phyloP scores from a whole-genome alignment of 805 yeast genomes.

The Tetrapisispora phaffii region DNA sequence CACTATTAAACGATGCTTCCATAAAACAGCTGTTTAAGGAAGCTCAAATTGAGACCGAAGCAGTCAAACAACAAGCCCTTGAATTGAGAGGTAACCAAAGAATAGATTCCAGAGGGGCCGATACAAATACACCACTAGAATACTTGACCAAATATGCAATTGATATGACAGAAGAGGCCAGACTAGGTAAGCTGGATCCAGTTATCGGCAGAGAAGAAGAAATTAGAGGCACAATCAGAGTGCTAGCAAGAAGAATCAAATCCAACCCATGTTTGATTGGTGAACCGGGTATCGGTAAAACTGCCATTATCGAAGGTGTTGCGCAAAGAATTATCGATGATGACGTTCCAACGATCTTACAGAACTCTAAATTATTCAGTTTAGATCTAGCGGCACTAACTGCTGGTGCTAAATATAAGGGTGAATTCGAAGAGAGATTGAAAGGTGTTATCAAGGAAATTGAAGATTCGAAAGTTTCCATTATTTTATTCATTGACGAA shows the following conservation, averaged over 20 bases:
- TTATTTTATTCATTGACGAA: constrained; percentile 90
- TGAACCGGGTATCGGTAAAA: constrained; percentile 99
- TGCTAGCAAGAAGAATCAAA: constrained; percentile 92
- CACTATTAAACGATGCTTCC: constrained; percentile 69
- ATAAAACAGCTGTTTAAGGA: constrained; percentile 67
- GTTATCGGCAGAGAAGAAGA: constrained; percentile 99
- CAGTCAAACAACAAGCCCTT: constrained; percentile 66
- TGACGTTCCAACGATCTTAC: constrained; percentile 85
- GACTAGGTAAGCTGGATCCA: constrained; percentile 92
- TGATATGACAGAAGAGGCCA: constrained; percentile 87
- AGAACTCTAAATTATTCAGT: constrained; percentile 72
- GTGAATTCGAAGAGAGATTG: constrained; percentile 96
- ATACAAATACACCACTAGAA: constrained; percentile 75
- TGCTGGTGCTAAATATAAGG: constrained; percentile 98
- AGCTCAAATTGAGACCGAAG: constrained; percentile 53
- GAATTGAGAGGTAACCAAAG: constrained; percentile 81
- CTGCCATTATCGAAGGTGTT: constrained; percentile 96
- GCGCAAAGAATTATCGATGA: constrained; percentile 94
- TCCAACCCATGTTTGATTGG: constrained; percentile 95
- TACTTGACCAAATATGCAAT: constrained; percentile 83
- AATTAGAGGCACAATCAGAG: constrained; percentile 88
- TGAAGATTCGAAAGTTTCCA: constrained; percentile 76
- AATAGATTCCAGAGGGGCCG: constrained; percentile 91
- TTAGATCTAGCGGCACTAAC: constrained; percentile 92
- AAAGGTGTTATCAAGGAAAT: constrained; percentile 94